Evolutionary conservation across 352 stramenopile species (phyloP).

Genomic region (Pythium pectinolyticum): DNA sequence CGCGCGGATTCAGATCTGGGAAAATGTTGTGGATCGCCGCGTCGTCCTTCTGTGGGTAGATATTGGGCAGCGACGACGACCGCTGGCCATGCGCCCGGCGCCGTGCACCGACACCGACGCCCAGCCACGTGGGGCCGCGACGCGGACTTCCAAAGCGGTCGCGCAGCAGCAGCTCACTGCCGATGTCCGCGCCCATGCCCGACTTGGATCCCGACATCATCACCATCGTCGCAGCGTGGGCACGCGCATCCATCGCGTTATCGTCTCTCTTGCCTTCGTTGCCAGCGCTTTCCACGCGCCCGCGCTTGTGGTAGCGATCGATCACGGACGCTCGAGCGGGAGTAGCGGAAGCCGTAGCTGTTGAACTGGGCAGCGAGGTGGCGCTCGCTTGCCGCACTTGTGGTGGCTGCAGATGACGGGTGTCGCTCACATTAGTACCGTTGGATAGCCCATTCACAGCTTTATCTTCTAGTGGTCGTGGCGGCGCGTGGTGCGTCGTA

Average conservation of each 20-base stretch:
- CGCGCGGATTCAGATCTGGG: conserved; percentile 74
- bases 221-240: neutral
- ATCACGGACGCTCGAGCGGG: conserved; percentile 23
- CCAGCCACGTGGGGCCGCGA: conserved; percentile 18
- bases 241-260: conserved; percentile 6
- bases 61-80: conserved; percentile 32
- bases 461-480: too few relatives aligned
- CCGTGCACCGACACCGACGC: neutral
- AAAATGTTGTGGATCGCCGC: conserved; percentile 71
- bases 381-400: neutral
- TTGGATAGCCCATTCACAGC: neutral
- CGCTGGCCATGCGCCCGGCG: conserved; percentile 15
- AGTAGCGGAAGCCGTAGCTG: conserved; percentile 6
- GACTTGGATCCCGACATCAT: neutral
- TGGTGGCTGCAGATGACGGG: neutral
- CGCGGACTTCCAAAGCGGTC: conserved; percentile 17
- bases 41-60: conserved; percentile 40
- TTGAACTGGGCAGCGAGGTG: neutral
- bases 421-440: neutral
- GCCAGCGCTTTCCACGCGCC: conserved; percentile 64
- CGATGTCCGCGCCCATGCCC: too few relatives aligned
- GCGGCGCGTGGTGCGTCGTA: too few relatives aligned
- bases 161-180: neutral
- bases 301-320: conserved; percentile 61
- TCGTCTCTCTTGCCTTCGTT: conserved; percentile 28